Conservation (phyloP, 768 basidiomycete genomes). For the Exsudoporus frostii region DNA sequence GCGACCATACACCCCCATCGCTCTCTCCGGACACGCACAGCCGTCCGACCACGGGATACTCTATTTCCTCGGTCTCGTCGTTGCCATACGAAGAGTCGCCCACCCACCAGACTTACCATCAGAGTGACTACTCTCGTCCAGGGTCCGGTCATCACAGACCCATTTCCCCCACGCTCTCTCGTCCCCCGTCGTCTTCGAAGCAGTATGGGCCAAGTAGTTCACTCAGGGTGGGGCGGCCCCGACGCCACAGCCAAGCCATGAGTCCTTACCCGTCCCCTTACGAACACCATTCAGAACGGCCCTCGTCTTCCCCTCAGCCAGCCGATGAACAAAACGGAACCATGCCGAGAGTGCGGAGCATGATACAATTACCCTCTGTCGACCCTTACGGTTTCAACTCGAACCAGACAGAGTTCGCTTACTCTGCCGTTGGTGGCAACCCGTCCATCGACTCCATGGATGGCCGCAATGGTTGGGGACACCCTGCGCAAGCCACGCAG, state of each 20-base stretch:
- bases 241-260: constrained; percentile 84
- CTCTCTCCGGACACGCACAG: constrained; percentile 71
- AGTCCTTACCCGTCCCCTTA: constrained; percentile 86
- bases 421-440: constrained; percentile 57
- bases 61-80: constrained; percentile 78
- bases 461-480: constrained; percentile 42
- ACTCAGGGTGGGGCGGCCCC: constrained; percentile 66
- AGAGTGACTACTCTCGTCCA: constrained; percentile 65
- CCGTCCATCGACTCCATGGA: constrained; percentile 39
- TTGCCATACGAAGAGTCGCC: constrained; percentile 63
- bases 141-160: constrained; percentile 68
- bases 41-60: constrained; percentile 83
- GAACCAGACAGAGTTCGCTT: constrained; percentile 78
- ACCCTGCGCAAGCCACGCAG: constrained; percentile 34
- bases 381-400: constrained; percentile 64
- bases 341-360: constrained; percentile 76
- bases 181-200: constrained; percentile 66
- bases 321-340: constrained; percentile 43
- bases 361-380: constrained; percentile 76
- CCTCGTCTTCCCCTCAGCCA: constrained; percentile 70
- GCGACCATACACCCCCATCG: constrained; percentile 64
- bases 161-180: constrained; percentile 60
- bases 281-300: constrained; percentile 63
- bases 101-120: constrained; percentile 38
- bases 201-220: constrained; percentile 49